Evolutionary conservation across 345 rosid species (phyloP).

Genomic region (Syzygium oleosum): DNA sequence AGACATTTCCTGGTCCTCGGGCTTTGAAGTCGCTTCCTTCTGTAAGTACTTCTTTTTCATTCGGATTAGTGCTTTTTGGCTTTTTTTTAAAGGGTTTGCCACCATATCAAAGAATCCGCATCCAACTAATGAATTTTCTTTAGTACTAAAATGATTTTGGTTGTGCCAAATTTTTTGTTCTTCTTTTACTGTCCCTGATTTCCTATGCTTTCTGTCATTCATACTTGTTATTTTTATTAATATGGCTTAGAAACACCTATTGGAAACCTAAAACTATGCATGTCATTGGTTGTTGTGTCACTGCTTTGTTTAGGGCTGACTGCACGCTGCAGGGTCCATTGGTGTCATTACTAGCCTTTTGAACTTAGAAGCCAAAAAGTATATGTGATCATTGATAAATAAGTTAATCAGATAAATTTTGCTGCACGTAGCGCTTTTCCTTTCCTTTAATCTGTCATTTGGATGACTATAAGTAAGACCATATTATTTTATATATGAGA

Average conservation of each 20-base stretch:
- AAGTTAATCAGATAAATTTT: not conserved
- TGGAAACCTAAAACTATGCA: not conserved
- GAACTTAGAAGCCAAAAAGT: not conserved
- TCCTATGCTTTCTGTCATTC: not conserved
- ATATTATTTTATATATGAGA: not conserved
- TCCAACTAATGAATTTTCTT: not conserved
- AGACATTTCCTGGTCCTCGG: conserved; percentile 89
- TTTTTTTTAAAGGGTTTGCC: not conserved
- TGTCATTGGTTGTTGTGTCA: not conserved
- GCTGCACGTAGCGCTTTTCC: not conserved
- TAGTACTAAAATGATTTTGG: not conserved
- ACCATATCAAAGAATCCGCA: not conserved
- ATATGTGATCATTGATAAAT: not conserved
- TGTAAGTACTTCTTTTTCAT: conserved; percentile 31
- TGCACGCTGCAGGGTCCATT: not conserved
- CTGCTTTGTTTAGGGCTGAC: not conserved
- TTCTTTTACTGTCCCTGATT: not conserved
- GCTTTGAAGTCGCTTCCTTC: conserved; percentile 58
- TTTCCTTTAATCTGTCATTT: not conserved
- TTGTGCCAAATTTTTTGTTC: not conserved
- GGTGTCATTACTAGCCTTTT: not conserved
- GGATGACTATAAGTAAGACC: not conserved
- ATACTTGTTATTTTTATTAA: not conserved
- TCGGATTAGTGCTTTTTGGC: conserved; percentile 1
- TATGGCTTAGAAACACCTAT: not conserved